Conservation (phyloP, 2,329 filamentous ascomycete genomes). For the Hymenoscyphus repandus region DNA sequence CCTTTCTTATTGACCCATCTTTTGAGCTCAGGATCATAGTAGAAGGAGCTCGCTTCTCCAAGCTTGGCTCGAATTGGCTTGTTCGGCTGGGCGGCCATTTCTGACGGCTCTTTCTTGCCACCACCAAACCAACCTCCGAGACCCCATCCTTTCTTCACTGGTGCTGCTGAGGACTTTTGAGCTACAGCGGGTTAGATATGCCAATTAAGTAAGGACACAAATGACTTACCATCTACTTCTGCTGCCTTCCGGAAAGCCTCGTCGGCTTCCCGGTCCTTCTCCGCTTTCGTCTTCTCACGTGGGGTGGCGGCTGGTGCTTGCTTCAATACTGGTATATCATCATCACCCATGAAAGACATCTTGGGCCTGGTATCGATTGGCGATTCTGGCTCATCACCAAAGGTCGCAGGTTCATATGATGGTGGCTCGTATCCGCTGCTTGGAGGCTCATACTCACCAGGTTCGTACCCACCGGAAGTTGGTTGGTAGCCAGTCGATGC, state of each 20-base stretch:
- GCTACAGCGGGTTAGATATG: slow-evolving; percentile 40
- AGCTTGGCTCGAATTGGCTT: slow-evolving; percentile 88
- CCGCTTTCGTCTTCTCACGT: slow-evolving; percentile 54
- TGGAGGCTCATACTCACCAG: slow-evolving; percentile 24
- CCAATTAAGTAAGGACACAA: slow-evolving; percentile 14
- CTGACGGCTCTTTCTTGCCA: slow-evolving; percentile 49
- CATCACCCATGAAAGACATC: slow-evolving; percentile 76
- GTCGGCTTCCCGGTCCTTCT: slow-evolving; percentile 73
- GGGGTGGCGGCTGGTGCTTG: slow-evolving; percentile 31
- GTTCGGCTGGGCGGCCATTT: slow-evolving; percentile 37
- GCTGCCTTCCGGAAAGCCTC: slow-evolving; percentile 83
- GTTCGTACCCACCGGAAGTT: slow-evolving; percentile 22
- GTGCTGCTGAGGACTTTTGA: slow-evolving; percentile 50
- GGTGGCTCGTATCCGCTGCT: slow-evolving; percentile 27
- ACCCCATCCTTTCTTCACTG: slow-evolving; percentile 67
- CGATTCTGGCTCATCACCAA: slow-evolving; percentile 39
- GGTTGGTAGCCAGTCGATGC: slow-evolving; percentile 22
- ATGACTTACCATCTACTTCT: slow-evolving; percentile 60
- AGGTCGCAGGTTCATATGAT: slow-evolving; percentile 47
- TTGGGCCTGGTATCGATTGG: slow-evolving; percentile 51
- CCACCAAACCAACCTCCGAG: slow-evolving; percentile 82
- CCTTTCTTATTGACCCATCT: slow-evolving; percentile 97
- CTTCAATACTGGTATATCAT: slow-evolving; percentile 51
- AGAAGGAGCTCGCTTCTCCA: slow-evolving; percentile 87
- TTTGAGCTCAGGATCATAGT: slow-evolving; percentile 92